Evolutionary conservation across 2,329 filamentous ascomycete genomes (phyloP).

Genomic region (Hirsutella rhossiliensis): DNA sequence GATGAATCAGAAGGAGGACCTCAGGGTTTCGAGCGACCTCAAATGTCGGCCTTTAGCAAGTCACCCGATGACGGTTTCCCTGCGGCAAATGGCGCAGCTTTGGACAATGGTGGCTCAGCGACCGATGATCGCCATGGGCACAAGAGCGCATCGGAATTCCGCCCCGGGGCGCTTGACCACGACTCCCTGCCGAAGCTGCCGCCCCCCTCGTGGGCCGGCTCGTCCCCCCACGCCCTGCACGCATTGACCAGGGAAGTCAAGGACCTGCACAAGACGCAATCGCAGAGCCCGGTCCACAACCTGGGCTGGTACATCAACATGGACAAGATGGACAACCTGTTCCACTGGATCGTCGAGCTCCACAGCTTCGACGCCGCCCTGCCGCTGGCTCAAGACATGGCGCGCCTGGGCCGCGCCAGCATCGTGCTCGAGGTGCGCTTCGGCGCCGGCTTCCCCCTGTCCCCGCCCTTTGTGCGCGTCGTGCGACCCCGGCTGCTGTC

Average conservation of each 20-base stretch:
- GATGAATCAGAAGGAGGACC: too few relatives aligned
- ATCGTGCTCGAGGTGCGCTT: slow-evolving; percentile 77
- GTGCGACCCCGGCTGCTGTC: slow-evolving; percentile 68
- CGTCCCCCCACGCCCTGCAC: slow-evolving; percentile 13
- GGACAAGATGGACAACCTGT: slow-evolving; percentile 56
- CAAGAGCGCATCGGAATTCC: slow-evolving; percentile 30
- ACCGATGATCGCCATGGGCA: not conserved
- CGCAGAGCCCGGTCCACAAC: slow-evolving; percentile 44
- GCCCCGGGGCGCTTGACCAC: slow-evolving; percentile 53
- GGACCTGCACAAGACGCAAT: slow-evolving; percentile 51
- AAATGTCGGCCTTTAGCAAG: too few relatives aligned
- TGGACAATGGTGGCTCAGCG: not conserved
- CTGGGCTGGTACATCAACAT: slow-evolving; percentile 78
- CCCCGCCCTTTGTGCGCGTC: slow-evolving; percentile 75
- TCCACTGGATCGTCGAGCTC: slow-evolving; percentile 85
- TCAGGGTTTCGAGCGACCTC: too few relatives aligned
- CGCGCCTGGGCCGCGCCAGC: slow-evolving; percentile 44
- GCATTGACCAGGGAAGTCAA: slow-evolving; percentile 39
- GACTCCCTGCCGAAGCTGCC: slow-evolving; percentile 49
- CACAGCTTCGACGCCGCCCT: slow-evolving; percentile 65
- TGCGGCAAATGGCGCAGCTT: too few relatives aligned
- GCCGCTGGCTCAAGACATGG: slow-evolving; percentile 67
- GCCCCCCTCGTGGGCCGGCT: slow-evolving; percentile 16
- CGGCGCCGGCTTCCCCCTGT: slow-evolving; percentile 60
- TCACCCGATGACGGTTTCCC: too few relatives aligned